phyloP scores from a whole-genome alignment of 1,139 yeast species.

The Geotrichum fermentans region DNA sequence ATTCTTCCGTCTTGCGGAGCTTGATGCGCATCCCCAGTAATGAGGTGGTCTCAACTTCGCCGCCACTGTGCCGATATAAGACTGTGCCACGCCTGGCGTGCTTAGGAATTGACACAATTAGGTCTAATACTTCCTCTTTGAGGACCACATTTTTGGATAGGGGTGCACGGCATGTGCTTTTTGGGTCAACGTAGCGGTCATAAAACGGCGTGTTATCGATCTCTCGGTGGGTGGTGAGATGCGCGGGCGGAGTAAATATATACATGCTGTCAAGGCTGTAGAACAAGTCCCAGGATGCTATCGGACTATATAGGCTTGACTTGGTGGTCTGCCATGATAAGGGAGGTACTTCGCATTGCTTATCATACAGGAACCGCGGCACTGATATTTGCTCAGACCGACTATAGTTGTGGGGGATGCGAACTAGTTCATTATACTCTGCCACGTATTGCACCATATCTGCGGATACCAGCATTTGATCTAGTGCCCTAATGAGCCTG shows the following conservation, averaged over 20 bases:
- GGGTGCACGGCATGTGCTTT: constrained; percentile 12
- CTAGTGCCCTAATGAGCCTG: background rate
- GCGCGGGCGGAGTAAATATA: constrained; percentile 28
- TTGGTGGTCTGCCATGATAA: background rate
- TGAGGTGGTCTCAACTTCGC: constrained; percentile 21
- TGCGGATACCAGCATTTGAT: background rate
- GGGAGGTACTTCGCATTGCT: constrained; percentile 15
- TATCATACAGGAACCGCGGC: constrained; percentile 11
- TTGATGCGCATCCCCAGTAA: constrained; percentile 22
- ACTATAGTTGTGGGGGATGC: background rate
- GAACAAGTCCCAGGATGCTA: constrained; percentile 37
- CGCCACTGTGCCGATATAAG: constrained; percentile 11
- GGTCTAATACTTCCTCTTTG: constrained; percentile 10
- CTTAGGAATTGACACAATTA: constrained; percentile 14
- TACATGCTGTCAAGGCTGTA: constrained; percentile 33
- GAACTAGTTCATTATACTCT: background rate
- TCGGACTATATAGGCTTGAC: constrained; percentile 24
- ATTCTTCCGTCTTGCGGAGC: constrained; percentile 7
- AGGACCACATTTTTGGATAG: constrained; percentile 1
- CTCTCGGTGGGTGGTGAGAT: constrained; percentile 20
- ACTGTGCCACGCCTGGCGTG: constrained; percentile 17
- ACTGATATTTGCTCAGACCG: background rate
- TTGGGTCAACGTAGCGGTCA: constrained; percentile 14
- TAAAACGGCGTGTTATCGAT: constrained; percentile 8
- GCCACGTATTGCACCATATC: constrained; percentile 6